Base-by-base conservation (phyloP, 202 grass and related monocot genomes). In the Setaria viridis region DNA sequence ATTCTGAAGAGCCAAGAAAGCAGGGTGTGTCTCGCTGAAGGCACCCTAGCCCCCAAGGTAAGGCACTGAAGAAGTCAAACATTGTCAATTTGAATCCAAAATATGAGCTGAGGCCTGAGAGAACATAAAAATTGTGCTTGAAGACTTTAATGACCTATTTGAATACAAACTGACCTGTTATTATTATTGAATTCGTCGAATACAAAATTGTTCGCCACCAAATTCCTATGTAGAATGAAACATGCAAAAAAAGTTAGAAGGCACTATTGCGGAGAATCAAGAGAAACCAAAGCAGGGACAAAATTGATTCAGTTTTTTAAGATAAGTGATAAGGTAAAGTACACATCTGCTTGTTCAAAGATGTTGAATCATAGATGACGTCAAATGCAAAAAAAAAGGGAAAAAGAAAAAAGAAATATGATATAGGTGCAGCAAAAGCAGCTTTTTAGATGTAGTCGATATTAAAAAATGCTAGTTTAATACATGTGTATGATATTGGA, bases 221-320 rank as follows among this genome's bases (percentile, higher is more conserved):
- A 87, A 85, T 98, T 91, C 83, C 95, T 98, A 47, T 41, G 65
- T 21, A 84, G 60, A 87, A 77, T 48, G 16, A 50, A 70, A 1
- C 25, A 51, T n/a, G 42, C 17, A 2, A 19, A 29, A 74, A 30
- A 77, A 37, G 72, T 73, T 19, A 73, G 39, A 72, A 78, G 17
- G 53, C 60, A 57, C 15, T 37, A 32, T 42, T 76, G 42, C 53
- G 63, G 48, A 25, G 25, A 25, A 25, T 25, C 25, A 25, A 25
- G 25, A 25, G 25, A 25, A 25, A 25, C 25, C 25, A 25, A 25
- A 25, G 25, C 25, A 25, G 25, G 43, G 32, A 56, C 32, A 73
- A 84, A 81, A 39, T 3, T 65, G 42, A 21, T 65, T 67, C 6
- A 4, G 4, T 57, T 83, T 73, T 86, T 73, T 37, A 69, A 16